Base-by-base conservation (phyloP, 345 rosid genomes). In the Clausena lansium region DNA sequence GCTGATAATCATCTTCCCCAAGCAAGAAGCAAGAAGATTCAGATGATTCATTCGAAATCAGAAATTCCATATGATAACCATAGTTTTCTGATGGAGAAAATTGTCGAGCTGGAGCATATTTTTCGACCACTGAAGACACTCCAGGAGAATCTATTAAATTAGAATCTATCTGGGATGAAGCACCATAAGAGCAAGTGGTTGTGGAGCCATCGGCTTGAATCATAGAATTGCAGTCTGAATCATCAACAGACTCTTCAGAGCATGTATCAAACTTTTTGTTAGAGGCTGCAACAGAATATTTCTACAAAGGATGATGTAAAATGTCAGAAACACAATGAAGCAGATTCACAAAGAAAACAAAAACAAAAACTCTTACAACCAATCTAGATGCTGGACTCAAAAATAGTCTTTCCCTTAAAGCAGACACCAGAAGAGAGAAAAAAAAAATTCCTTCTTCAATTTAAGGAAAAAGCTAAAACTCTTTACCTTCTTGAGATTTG, bases 161-260 rank as follows among this genome's bases (percentile, higher is more conserved):
- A 38, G 27, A 57, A 55, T 60, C 62, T 33, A 61, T 19, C 36
- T 41, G 39, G 41, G 68, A 47, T 64, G 64, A 41, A 50, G 67
- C 57, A 75, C 66, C 52, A 59, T 66, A 27, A 19, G 69, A 75
- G 64, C 13, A 64, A 50, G 25, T 75, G n/a, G 54, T 55, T 11
- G 35, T 13, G 64, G 76, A 58, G 74, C 70, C 61, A 45, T 32
- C 73, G 27, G 79, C 75, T 64, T 75, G 74, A 17, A 35, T 33
- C 60, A 30, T 28, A 25, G 39, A 58, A 28, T 74, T 75, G 38
- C 35, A 64, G 65, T 75, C 85, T 71, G 70, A 19, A 4, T 66
- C 77, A 78, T 67, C 71, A 19, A 52, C 57, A 38, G 76, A 82
- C 77, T 78, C 82, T 52, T 78, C 70, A 24, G 39, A 38, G 63